Conservation (phyloP, 371 early-diverging fungal genomes). For the Mucor piriformis region DNA sequence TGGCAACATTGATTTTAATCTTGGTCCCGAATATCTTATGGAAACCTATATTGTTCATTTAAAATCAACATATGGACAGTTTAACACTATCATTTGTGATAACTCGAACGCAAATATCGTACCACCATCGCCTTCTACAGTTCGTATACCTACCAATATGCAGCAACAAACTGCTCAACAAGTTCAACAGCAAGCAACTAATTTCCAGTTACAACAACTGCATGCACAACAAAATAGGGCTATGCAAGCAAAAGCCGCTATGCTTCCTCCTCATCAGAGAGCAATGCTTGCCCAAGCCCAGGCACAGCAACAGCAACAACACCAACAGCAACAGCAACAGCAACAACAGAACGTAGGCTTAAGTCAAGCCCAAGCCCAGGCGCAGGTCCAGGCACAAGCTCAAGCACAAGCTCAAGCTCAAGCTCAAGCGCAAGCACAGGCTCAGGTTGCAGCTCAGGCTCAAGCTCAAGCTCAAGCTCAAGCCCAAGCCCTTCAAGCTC, state of each 20-base stretch:
- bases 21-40: conserved; percentile 63
- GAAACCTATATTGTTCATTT: conserved; percentile 59
- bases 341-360: conserved; percentile 8
- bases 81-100: conserved; percentile 56
- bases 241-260: conserved; percentile 38
- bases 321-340: conserved; percentile 21
- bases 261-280: conserved; percentile 31
- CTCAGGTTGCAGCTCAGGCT: conserved; percentile 21
- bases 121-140: conserved; percentile 49
- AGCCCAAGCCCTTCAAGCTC: conserved; percentile 4
- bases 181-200: conserved; percentile 25
- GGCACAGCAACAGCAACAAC: conserved; percentile 25
- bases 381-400: conserved; percentile 23
- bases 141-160: conserved; percentile 34
- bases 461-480: conserved; percentile 17
- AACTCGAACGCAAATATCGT: conserved; percentile 54
- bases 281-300: conserved; percentile 19
- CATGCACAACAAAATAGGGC: conserved; percentile 44
- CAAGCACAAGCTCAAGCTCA: conserved; percentile 38
- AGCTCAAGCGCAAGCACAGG: conserved; percentile 31
- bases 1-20: conserved; percentile 58
- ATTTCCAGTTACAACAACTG: conserved; percentile 41
- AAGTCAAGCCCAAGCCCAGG: conserved; percentile 31
- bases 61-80: conserved; percentile 56
- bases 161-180: conserved; percentile 29